Evolutionary conservation across 2,329 filamentous ascomycete species (phyloP).

Genomic region (Xylaria sp.): DNA sequence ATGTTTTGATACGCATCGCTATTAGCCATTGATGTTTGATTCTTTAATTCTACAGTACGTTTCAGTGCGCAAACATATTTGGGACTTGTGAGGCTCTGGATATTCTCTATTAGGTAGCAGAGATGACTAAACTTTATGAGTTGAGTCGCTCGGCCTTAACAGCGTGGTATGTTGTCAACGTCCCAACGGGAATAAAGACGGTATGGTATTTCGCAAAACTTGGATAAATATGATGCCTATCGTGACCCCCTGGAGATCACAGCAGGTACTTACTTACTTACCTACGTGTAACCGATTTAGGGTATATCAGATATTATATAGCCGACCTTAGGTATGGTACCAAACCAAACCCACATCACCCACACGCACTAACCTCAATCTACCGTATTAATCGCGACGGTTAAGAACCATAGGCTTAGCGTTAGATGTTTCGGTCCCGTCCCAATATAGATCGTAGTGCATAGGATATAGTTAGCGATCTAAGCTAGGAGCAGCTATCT

Average conservation of each 20-base stretch:
- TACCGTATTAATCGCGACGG: slow-evolving; percentile 1
- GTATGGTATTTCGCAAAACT: slow-evolving; percentile 1
- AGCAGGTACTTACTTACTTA: neutral
- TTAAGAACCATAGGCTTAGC: slow-evolving; percentile 21
- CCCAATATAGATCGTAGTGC: neutral
- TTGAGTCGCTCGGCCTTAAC: neutral
- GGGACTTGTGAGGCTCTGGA: neutral
- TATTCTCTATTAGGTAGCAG: neutral
- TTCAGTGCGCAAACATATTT: neutral
- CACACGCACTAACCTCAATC: slow-evolving; percentile 17
- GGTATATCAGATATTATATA: neutral
- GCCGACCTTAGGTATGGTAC: slow-evolving; percentile 4
- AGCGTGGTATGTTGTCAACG: neutral
- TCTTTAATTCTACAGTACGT: slow-evolving; percentile 19
- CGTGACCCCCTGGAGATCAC: slow-evolving; percentile 10
- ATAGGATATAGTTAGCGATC: neutral
- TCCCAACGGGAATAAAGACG: slow-evolving; percentile 4
- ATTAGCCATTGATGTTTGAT: slow-evolving; percentile 6
- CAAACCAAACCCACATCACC: slow-evolving; percentile 6
- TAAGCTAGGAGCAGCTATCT: slow-evolving; percentile 10
- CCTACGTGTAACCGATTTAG: slow-evolving; percentile 8
- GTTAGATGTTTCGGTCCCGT: neutral
- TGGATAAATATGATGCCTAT: slow-evolving; percentile 3
- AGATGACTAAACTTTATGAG: neutral
- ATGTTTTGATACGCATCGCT: neutral